Evolutionary conservation across 2,329 filamentous ascomycete species (phyloP).

Genomic region (Phialemoniopsis sp.): DNA sequence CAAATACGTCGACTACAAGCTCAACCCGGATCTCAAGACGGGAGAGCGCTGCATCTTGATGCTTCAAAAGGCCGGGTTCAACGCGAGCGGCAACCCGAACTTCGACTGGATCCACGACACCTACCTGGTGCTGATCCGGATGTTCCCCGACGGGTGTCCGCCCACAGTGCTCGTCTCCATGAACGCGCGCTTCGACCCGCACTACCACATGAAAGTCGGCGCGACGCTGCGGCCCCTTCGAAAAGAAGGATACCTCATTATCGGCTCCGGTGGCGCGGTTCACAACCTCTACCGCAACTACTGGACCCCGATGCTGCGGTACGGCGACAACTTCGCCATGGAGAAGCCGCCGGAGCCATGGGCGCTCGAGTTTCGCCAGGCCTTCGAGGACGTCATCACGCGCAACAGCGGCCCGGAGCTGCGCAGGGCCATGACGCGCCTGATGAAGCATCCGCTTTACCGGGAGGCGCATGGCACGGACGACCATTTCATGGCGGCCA

Average conservation of each 20-base stretch:
- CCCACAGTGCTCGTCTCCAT: constrained; percentile 53
- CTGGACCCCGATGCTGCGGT: constrained; percentile 61
- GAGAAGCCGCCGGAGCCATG: constrained; percentile 52
- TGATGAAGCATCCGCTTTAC: constrained; percentile 66
- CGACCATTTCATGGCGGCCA: constrained; percentile 64
- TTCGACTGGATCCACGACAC: constrained; percentile 75
- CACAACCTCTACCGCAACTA: constrained; percentile 67
- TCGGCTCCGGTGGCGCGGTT: constrained; percentile 58
- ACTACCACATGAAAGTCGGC: constrained; percentile 49
- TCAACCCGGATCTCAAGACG: constrained; percentile 54
- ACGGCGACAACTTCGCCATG: constrained; percentile 60
- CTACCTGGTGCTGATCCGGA: constrained; percentile 63
- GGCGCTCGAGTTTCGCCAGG: constrained; percentile 63
- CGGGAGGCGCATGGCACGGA: constrained; percentile 66
- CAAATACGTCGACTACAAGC: constrained; percentile 60
- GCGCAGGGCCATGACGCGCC: constrained; percentile 48
- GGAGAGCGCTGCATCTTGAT: constrained; percentile 44
- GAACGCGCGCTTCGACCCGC: constrained; percentile 33
- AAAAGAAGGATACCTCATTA: constrained; percentile 45
- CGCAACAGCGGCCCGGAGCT: constrained; percentile 43
- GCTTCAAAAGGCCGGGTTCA: constrained; percentile 47
- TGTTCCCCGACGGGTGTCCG: constrained; percentile 63
- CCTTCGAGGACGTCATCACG: constrained; percentile 53
- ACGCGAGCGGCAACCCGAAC: constrained; percentile 42
- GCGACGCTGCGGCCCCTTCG: constrained; percentile 51